phyloP scores from a whole-genome alignment of 2,329 filamentous ascomycete genomes.

The Bisporella sp. region DNA sequence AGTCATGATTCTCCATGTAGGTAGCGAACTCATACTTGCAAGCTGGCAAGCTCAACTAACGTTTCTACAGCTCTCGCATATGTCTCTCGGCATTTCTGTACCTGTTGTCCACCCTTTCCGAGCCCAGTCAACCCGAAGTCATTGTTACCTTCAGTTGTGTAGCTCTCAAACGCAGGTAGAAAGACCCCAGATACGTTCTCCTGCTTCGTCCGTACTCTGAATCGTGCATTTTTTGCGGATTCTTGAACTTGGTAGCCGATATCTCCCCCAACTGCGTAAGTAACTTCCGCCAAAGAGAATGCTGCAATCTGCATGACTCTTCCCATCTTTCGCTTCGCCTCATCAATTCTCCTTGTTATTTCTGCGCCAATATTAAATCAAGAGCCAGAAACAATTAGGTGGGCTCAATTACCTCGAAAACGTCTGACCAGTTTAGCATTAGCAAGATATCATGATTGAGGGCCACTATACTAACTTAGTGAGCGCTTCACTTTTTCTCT shows the following conservation, averaged over 20 bases:
- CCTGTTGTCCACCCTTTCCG: conserved; percentile 95
- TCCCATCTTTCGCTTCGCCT: conserved; percentile 99
- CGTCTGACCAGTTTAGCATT: conserved; percentile 47
- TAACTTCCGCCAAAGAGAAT: conserved; percentile 95
- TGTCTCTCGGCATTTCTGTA: conserved; percentile 89
- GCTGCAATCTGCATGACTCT: conserved; percentile 98
- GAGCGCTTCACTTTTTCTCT: conserved; percentile 95
- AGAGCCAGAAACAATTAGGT: neutral
- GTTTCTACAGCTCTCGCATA: conserved; percentile 95
- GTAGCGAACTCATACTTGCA: conserved; percentile 51
- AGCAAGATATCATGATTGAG: conserved; percentile 8
- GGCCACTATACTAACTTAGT: conserved; percentile 65
- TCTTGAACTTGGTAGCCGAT: conserved; percentile 98
- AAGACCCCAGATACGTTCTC: conserved; percentile 98
- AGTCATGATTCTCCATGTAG: neutral
- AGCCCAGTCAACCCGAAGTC: conserved; percentile 95
- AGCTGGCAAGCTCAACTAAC: conserved; percentile 85
- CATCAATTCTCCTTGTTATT: conserved; percentile 94
- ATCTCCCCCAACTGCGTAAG: conserved; percentile 91
- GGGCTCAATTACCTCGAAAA: conserved; percentile 66
- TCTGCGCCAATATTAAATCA: conserved; percentile 46
- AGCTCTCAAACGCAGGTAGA: conserved; percentile 89
- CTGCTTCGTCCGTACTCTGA: conserved; percentile 89
- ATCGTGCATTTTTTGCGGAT: conserved; percentile 85
- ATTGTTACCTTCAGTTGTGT: conserved; percentile 79